These are phyloP conservation scores for Shiraia bambusicola DNA, from an alignment of 2,329 filamentous ascomycete genomes.

Conservation along the genomic window DNA sequence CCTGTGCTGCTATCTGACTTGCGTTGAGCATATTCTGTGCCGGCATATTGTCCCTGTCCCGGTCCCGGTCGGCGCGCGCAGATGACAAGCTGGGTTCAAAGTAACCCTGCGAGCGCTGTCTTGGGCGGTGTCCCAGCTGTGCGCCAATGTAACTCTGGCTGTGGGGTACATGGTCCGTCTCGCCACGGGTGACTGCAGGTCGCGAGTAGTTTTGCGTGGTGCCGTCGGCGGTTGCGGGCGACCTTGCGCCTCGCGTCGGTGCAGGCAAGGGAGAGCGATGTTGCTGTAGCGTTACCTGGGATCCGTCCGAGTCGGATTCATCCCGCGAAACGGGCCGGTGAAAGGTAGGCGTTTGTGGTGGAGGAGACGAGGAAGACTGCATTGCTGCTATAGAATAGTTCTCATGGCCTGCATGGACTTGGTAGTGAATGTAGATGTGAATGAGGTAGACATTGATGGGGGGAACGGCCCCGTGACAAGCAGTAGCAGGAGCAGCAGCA, in stretches of 20 bases:
- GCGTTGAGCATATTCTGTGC: conserved; percentile 52
- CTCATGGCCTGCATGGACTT: conserved; percentile 30
- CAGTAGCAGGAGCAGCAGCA: conserved; percentile 9
- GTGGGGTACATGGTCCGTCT: conserved; percentile 29
- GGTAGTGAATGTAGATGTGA: conserved; percentile 3
- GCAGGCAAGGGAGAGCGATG: conserved; percentile 44
- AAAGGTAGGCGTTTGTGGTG: conserved; percentile 35
- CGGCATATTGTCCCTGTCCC: conserved; percentile 46
- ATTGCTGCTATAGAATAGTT: conserved; percentile 20
- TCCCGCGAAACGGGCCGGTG: conserved; percentile 31
- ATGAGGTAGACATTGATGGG: conserved; percentile 2
- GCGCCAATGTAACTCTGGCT: conserved; percentile 31
- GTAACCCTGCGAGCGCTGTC: conserved; percentile 73
- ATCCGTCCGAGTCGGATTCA: conserved; percentile 44
- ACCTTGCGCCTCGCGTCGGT: conserved; percentile 25
- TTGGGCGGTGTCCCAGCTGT: conserved; percentile 56
- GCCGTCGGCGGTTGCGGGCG: conserved; percentile 21
- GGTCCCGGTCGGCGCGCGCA: conserved; percentile 44
- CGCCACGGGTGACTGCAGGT: conserved; percentile 38
- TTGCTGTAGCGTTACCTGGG: conserved; percentile 42
- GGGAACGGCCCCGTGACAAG: too few relatives aligned
- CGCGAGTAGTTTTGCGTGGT: conserved; percentile 42
- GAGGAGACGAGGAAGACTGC: conserved; percentile 32
- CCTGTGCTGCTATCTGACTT: conserved; percentile 80
- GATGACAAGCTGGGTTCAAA: conserved; percentile 74